These are phyloP conservation scores for Wakefieldia striispora DNA, from an alignment of 768 basidiomycete genomes.

Conservation along the genomic window DNA sequence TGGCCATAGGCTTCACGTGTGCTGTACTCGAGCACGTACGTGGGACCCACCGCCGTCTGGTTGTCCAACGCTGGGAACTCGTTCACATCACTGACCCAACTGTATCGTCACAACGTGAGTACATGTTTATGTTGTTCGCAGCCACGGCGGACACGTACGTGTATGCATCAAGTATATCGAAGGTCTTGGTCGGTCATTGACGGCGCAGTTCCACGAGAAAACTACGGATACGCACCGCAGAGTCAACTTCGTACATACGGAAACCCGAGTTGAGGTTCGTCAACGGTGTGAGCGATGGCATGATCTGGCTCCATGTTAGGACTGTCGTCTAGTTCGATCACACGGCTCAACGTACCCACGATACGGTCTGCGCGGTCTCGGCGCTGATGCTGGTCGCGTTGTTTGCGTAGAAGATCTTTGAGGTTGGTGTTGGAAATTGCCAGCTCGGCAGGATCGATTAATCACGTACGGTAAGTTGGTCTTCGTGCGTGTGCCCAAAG, in stretches of 20 bases:
- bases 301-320: conserved; percentile 6
- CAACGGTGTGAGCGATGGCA: conserved; percentile 64
- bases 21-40: conserved; percentile 60
- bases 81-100: conserved; percentile 64
- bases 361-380: conserved; percentile 49
- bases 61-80: conserved; percentile 53
- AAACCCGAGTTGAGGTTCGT: conserved; percentile 75
- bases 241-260: conserved; percentile 42
- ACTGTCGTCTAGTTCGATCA: background rate
- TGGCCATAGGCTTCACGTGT: conserved; percentile 64
- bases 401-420: conserved; percentile 67
- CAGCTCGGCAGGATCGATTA: too few species aligned
- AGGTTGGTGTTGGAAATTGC: too few species aligned
- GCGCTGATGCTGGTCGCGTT: conserved; percentile 59
- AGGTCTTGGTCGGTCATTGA: too few species aligned
- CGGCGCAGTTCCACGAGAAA: too few species aligned
- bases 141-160: conserved; percentile 45
- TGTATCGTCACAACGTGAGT: conserved; percentile 24
- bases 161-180: conserved; percentile 70
- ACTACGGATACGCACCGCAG: too few species aligned
- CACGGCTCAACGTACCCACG: conserved; percentile 38
- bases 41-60: conserved; percentile 58
- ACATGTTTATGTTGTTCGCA: background rate
- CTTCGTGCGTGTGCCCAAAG: conserved; percentile 74
- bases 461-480: conserved; percentile 53